A percentile compares a stretch with the other conserved stretches of the same genome.
These are phyloP conservation scores for Pseudozyma sp. DNA, from an alignment of 1,284 basidiomycete species.

Conservation along the genomic window DNA sequence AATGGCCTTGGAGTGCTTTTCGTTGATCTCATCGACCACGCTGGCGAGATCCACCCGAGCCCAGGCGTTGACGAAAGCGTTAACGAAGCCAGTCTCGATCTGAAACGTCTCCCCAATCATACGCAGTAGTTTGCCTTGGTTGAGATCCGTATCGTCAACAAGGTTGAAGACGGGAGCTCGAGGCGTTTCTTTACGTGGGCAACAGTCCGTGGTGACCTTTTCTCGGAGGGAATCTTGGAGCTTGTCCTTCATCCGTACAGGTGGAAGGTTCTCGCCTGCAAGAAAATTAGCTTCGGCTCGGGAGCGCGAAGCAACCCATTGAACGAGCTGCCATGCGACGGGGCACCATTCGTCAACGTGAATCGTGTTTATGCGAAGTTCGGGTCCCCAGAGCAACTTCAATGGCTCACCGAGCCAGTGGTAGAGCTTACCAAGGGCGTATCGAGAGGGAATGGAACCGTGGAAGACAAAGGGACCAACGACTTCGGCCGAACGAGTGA, in stretches of 20 bases:
- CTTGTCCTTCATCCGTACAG: conserved; percentile 46
- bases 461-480: conserved; percentile 47
- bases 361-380: conserved; percentile 50
- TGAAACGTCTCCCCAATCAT: conserved; percentile 36
- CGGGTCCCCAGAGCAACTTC: conserved; percentile 53
- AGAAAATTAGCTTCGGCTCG: conserved; percentile 30
- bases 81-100: conserved; percentile 52
- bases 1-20: conserved; percentile 41
- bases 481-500: conserved; percentile 50
- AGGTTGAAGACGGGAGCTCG: conserved; percentile 57
- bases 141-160: conserved; percentile 53
- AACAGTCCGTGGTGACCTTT: conserved; percentile 34
- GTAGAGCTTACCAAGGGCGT: conserved; percentile 44
- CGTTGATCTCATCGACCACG: conserved; percentile 57
- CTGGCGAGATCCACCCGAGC: conserved; percentile 33
- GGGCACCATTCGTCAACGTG: conserved; percentile 53
- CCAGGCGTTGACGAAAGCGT: conserved; percentile 50
- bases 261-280: conserved; percentile 50
- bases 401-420: conserved; percentile 33
- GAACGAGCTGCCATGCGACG: conserved; percentile 42
- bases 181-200: conserved; percentile 41
- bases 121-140: conserved; percentile 48
- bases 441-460: conserved; percentile 30
- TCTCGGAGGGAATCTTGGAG: conserved; percentile 36
- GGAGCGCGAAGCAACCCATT: conserved; percentile 38